phyloP scores from a whole-genome alignment of 1,139 yeast genomes.

The Candida sanyaensis region DNA sequence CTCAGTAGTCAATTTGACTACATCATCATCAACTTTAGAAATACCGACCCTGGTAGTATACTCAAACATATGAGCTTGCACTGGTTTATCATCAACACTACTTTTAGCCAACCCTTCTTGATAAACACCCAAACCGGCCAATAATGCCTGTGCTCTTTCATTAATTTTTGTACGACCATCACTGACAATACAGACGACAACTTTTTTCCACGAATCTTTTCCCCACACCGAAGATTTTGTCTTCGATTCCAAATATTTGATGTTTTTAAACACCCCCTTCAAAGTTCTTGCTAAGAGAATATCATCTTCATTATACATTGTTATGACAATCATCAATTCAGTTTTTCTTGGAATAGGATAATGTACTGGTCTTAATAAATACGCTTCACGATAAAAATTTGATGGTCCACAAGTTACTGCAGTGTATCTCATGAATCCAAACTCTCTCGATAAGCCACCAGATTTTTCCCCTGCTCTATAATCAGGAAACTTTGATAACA shows the following conservation, averaged over 20 bases:
- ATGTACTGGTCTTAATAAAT: constrained; percentile 47
- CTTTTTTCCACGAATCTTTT: constrained; percentile 50
- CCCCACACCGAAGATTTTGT: constrained; percentile 48
- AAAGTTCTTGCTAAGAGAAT: constrained; percentile 46
- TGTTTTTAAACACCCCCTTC: constrained; percentile 50
- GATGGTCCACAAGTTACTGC: constrained; percentile 55
- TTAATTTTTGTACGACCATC: constrained; percentile 52
- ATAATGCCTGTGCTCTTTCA: constrained; percentile 49
- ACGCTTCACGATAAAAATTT: constrained; percentile 46
- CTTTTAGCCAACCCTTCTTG: constrained; percentile 53
- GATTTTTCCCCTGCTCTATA: constrained; percentile 34
- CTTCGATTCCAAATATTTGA: constrained; percentile 48
- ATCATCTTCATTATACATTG: constrained; percentile 54
- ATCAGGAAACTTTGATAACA: constrained; percentile 46
- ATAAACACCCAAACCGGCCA: constrained; percentile 51
- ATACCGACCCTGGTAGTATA: constrained; percentile 52
- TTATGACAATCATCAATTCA: constrained; percentile 45
- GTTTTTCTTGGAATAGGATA: constrained; percentile 48
- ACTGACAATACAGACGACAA: constrained; percentile 49
- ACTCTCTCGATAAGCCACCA: constrained; percentile 48
- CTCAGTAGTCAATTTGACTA: constrained; percentile 50
- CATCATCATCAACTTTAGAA: constrained; percentile 42
- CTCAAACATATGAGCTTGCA: constrained; percentile 50
- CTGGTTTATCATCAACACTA: constrained; percentile 47
- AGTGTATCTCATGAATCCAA: constrained; percentile 51